These are phyloP conservation scores for Aureobasidium sp. DNA, from an alignment of 2,329 filamentous ascomycete genomes.

Conservation along the genomic window DNA sequence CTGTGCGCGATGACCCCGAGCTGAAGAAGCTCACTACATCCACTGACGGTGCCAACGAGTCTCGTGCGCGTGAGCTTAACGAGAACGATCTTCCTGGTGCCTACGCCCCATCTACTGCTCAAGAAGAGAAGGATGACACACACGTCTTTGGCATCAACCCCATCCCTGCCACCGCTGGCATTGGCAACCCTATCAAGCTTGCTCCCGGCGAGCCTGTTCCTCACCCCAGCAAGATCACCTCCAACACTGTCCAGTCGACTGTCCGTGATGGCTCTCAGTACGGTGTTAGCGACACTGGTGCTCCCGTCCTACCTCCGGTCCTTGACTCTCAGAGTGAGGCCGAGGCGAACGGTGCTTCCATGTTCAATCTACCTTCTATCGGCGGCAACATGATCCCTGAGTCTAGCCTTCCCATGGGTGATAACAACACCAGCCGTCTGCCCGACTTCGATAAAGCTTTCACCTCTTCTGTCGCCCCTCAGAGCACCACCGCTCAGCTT, in stretches of 20 bases:
- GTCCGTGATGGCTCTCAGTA: conserved; percentile 74
- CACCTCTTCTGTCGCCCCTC: conserved; percentile 37
- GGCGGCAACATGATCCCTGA: conserved; percentile 68
- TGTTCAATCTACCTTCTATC: conserved; percentile 39
- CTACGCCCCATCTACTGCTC: conserved; percentile 7
- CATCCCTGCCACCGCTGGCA: conserved; percentile 48
- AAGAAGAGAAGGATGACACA: conserved; percentile 29
- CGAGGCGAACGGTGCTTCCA: conserved; percentile 33
- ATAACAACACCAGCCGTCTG: conserved; percentile 23
- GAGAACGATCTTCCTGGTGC: conserved; percentile 13
- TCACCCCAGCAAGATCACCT: conserved; percentile 53
- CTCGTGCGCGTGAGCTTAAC: conserved; percentile 14
- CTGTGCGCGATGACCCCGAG: conserved; percentile 62
- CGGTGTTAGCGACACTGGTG: conserved; percentile 62
- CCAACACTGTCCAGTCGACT: conserved; percentile 62
- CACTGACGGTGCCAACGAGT: conserved; percentile 39
- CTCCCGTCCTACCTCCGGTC: conserved; percentile 39
- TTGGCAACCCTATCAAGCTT: conserved; percentile 71
- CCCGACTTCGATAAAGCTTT: conserved; percentile 32
- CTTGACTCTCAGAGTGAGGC: conserved; percentile 38
- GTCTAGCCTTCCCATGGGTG: conserved; percentile 66
- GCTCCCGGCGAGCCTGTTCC: conserved; percentile 77
- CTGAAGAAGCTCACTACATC: conserved; percentile 18
- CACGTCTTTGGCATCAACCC: conserved; percentile 48
- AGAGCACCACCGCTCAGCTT: conserved; percentile 40